Evolutionary conservation across 78 protist species (phyloP).

Genomic region (Chrysochromulina tobinii): DNA sequence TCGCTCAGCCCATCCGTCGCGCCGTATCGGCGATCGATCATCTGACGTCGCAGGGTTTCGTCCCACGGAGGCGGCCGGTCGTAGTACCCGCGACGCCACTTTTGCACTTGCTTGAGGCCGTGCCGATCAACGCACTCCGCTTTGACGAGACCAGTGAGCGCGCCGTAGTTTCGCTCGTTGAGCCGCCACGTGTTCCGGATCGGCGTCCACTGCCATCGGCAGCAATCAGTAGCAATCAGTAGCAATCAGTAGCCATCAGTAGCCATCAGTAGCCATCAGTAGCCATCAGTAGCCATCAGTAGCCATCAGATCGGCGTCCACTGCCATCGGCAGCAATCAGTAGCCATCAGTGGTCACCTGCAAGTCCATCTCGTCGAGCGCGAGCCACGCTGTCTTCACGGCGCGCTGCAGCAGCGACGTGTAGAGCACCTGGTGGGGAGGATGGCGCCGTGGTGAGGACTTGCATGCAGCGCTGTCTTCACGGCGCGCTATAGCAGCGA

Average conservation of each 20-base stretch:
- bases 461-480: constrained; percentile 58
- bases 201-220: constrained; percentile 42
- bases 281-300: too few species aligned
- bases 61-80: not conserved
- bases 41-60: not conserved
- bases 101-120: not conserved
- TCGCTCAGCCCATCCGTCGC: too few species aligned
- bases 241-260: not conserved
- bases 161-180: constrained; percentile 94
- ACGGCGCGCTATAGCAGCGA: constrained; percentile 85
- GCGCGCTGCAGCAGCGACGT: constrained; percentile 86
- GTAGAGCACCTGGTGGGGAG: constrained; percentile 34
- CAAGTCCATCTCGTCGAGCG: constrained; percentile 66
- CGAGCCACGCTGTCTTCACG: constrained; percentile 66
- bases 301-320: too few species aligned
- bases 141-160: constrained; percentile 41
- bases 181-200: constrained; percentile 78
- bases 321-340: not conserved
- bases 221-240: too few species aligned
- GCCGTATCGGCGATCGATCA: too few species aligned
- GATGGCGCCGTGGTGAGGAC: constrained; percentile 83
- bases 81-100: not conserved
- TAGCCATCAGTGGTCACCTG: too few species aligned
- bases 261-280: not conserved
- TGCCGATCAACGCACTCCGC: not conserved